Conservation (phyloP, 208 protist species). For the Vickermania ingenoplastis region DNA sequence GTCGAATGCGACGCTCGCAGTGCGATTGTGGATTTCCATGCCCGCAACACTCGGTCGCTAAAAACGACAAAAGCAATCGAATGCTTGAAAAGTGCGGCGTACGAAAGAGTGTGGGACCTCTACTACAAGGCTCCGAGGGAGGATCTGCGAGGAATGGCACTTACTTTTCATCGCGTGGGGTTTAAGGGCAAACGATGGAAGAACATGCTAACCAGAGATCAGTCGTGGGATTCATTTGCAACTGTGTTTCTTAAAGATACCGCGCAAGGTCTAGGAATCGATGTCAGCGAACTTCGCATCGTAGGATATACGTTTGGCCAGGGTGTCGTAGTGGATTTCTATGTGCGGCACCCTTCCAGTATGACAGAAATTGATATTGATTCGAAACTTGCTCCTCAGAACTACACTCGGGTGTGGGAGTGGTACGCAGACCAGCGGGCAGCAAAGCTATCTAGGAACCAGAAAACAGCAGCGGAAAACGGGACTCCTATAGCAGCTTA, state of each 20-base stretch:
- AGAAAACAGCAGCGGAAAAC: too few relatives aligned
- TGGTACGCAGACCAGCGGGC: slow-evolving; percentile 2
- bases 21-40: background rate
- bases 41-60: background rate
- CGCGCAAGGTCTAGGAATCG: slow-evolving; percentile 6
- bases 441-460: too few relatives aligned
- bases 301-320: background rate
- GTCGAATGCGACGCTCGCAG: background rate
- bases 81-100: background rate
- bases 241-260: slow-evolving; percentile 12
- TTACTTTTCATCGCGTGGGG: slow-evolving; percentile 19
- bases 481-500: too few relatives aligned
- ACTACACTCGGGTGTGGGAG: slow-evolving; percentile 10
- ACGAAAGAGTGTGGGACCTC: background rate
- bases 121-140: background rate
- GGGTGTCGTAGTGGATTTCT: slow-evolving; percentile 13
- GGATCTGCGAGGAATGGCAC: background rate
- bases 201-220: background rate
- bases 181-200: slow-evolving; percentile 14
- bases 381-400: background rate
- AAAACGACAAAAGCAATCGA: background rate
- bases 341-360: slow-evolving; percentile 2
- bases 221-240: background rate
- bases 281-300: slow-evolving; percentile 6
- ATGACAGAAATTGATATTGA: slow-evolving; percentile 9